Base-by-base conservation (phyloP, 73 alveolate genomes). In the Blepharisma japonicum region DNA sequence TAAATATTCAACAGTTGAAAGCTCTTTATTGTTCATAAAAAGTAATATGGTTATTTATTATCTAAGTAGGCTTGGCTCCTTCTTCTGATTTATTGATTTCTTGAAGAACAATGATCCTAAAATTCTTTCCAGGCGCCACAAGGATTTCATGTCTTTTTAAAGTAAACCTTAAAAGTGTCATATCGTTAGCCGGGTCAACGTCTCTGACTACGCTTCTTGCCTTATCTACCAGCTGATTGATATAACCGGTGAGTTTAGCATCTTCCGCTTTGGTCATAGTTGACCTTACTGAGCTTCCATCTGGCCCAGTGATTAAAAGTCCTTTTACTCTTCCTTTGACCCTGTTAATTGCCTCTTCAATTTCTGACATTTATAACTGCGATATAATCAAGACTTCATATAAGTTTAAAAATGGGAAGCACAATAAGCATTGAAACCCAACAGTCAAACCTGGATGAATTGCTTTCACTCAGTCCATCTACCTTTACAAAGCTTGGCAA, bases 61-160 rank as follows among this genome's bases (percentile, higher is more conserved):
- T 32, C 42, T 32, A 32, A 3, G 42, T 32, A 32, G 42, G 42
- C 42, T 32, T 32, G 42, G 42, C 42, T 32, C 42, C 42, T 32
- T 32, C 42, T 32, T 32, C 42, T 32, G 42, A 32, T 4, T 61
- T 61, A 39, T 61, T 61, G 14, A 39, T 61, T 14, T 61, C 74
- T 61, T 61, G 74, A 20, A 61, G 14, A 8, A 70, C 61, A n/a
- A 70, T 70, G 14, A 70, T 45, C 23, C 66, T 9, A 47, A 70
- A 70, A 45, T 70, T 47, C 45, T 70, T 70, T 4, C 80, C 80
- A n/a, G 80, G 80, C 42, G 80, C 80, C n/a, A 70, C 46, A 7
- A 70, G 11, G n/a, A 70, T 70, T 18, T 70, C 80, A 45, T 70
- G 66, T 25, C 27, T 70, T 47, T 54, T 70, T 7, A 39, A 45